Evolutionary conservation across 176 grass and related monocot genomes (phyloP).

Genomic region (Eremochloa ophiuroides): DNA sequence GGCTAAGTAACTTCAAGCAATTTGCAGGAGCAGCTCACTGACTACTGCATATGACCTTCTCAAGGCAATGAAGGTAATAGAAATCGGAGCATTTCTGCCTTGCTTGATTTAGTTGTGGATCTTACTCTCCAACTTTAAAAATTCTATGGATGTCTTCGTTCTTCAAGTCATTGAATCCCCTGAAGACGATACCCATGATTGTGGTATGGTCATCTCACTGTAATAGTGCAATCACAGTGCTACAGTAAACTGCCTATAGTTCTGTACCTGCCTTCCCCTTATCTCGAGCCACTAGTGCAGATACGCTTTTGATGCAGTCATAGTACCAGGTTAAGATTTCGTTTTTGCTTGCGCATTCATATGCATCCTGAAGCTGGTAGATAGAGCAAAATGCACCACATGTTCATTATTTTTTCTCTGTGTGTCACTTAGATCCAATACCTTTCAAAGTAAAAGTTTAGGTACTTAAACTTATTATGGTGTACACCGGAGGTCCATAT

Average conservation of each 20-base stretch:
- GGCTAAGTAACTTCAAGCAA: background rate
- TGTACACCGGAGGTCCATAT: no score
- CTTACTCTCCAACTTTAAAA: background rate
- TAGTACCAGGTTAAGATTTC: background rate
- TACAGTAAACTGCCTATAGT: conserved; percentile 23
- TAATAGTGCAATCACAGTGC: background rate
- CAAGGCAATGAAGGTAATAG: conserved; percentile 62
- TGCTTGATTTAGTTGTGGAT: background rate
- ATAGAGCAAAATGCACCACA: no score
- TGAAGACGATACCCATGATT: conserved; percentile 63
- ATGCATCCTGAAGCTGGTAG: background rate
- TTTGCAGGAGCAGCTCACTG: conserved; percentile 43
- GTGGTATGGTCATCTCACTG: conserved; percentile 59
- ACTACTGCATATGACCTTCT: conserved; percentile 92
- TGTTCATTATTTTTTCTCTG: no score
- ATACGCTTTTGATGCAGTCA: background rate
- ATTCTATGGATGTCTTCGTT: conserved; percentile 18
- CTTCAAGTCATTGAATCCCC: conserved; percentile 36
- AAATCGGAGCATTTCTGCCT: background rate
- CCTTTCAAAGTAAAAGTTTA: no score
- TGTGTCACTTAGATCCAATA: no score
- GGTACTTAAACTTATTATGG: no score
- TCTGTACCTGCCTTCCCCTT: background rate
- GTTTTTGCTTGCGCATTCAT: background rate
- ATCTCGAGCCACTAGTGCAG: background rate